Percentiles rank a stretch among this genome's conserved stretches.
Conservation (phyloP, 2,329 filamentous ascomycete genomes). For the Metarhizium album region DNA sequence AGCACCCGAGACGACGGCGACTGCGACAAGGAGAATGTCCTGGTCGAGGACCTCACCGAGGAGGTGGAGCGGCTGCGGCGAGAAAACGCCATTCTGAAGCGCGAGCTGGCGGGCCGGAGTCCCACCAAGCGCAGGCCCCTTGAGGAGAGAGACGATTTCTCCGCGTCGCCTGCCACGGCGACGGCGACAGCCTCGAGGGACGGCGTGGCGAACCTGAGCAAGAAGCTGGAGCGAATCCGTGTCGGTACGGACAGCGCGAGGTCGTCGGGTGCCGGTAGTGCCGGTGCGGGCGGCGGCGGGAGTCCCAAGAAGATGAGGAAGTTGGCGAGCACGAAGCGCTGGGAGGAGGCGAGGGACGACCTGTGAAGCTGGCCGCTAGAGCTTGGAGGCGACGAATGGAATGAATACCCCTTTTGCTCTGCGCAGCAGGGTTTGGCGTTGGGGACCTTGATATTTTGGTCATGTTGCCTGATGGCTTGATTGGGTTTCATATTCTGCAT, state of each 20-base stretch:
- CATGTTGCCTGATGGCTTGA: not conserved
- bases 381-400: not conserved
- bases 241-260: constrained; percentile 29
- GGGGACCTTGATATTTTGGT: not conserved
- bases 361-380: not conserved
- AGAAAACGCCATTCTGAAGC: constrained; percentile 53
- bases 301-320: constrained; percentile 46
- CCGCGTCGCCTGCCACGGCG: not conserved
- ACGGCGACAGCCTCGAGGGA: constrained; percentile 1
- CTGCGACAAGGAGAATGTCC: constrained; percentile 50
- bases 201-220: constrained; percentile 29
- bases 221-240: constrained; percentile 39
- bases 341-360: constrained; percentile 34
- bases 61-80: constrained; percentile 61
- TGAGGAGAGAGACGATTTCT: constrained; percentile 38
- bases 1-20: constrained; percentile 41
- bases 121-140: constrained; percentile 50
- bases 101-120: constrained; percentile 53
- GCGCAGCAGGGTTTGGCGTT: not conserved
- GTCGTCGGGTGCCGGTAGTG: constrained; percentile 11
- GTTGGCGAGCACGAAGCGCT: constrained; percentile 31
- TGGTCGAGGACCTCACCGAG: constrained; percentile 53
- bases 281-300: constrained; percentile 19
- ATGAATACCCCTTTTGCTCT: not conserved
- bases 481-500: not conserved